phyloP scores from a whole-genome alignment of 2,329 filamentous ascomycete species.

The Aspergillus transmontanensis region DNA sequence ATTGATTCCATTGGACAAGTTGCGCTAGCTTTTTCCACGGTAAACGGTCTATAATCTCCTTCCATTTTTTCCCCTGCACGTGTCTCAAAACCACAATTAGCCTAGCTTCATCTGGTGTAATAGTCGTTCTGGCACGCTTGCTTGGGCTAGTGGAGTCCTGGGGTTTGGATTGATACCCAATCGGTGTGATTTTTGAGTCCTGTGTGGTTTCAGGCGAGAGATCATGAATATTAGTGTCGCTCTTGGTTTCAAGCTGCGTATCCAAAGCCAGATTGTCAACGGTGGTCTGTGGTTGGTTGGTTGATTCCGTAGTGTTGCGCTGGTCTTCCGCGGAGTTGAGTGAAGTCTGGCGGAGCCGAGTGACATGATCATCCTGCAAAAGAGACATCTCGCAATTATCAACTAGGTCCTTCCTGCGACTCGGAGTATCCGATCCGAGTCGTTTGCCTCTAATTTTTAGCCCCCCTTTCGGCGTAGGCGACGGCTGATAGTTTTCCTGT shows the following conservation, averaged over 20 bases:
- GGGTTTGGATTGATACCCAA: background rate
- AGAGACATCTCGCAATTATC: slow-evolving; percentile 15
- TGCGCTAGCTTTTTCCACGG: slow-evolving; percentile 26
- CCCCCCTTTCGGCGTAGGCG: slow-evolving; percentile 30
- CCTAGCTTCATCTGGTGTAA: slow-evolving; percentile 37
- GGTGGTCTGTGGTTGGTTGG: slow-evolving; percentile 8
- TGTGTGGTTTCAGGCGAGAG: slow-evolving; percentile 7
- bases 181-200: background rate
- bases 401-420: slow-evolving; percentile 13
- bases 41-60: slow-evolving; percentile 31
- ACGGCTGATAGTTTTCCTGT: slow-evolving; percentile 36
- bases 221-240: background rate
- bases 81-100: slow-evolving; percentile 34
- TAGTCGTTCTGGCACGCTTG: slow-evolving; percentile 15
- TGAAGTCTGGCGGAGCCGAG: slow-evolving; percentile 13
- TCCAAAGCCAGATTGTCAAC: slow-evolving; percentile 11
- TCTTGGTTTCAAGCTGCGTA: background rate
- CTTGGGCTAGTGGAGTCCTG: slow-evolving; percentile 23
- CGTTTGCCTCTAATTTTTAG: slow-evolving; percentile 27
- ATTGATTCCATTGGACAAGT: slow-evolving; percentile 29
- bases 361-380: slow-evolving; percentile 13
- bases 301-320: slow-evolving; percentile 15
- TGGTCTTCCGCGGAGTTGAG: slow-evolving; percentile 12
- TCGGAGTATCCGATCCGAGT: slow-evolving; percentile 7
- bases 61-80: slow-evolving; percentile 30